phyloP scores from a whole-genome alignment of 2,329 filamentous ascomycete species.

The Penicillium decumbens region DNA sequence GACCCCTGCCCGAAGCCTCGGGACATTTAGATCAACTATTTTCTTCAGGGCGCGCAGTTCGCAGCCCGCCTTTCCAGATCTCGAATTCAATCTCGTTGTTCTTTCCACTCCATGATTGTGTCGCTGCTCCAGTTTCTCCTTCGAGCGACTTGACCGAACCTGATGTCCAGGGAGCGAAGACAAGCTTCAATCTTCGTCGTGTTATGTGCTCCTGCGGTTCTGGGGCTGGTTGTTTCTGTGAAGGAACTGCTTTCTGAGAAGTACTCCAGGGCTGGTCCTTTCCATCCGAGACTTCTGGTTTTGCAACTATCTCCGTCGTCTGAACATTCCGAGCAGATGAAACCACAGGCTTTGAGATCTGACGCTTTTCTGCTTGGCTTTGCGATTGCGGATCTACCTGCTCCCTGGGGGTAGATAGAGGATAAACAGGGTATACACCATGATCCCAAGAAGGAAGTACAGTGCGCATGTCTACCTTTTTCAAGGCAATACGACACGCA shows the following conservation, averaged over 20 bases:
- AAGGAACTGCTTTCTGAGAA: slow-evolving; percentile 33
- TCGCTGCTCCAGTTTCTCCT: slow-evolving; percentile 40
- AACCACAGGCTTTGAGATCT: background rate
- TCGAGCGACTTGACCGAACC: slow-evolving; percentile 45
- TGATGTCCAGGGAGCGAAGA: slow-evolving; percentile 74
- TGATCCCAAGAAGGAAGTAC: slow-evolving; percentile 8
- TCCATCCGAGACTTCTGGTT: background rate
- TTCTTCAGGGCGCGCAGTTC: slow-evolving; percentile 9
- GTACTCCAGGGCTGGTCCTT: slow-evolving; percentile 2
- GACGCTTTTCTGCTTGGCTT: background rate
- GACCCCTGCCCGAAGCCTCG: background rate
- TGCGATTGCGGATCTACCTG: slow-evolving; percentile 1
- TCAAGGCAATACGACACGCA: slow-evolving; percentile 72
- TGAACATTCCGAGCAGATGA: slow-evolving; percentile 4
- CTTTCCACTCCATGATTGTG: background rate
- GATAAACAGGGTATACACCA: slow-evolving; percentile 4
- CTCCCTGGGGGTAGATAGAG: slow-evolving; percentile 3
- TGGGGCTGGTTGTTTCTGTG: background rate
- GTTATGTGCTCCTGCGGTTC: slow-evolving; percentile 31
- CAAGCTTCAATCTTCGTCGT: slow-evolving; percentile 78
- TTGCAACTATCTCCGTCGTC: background rate
- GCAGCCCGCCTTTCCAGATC: slow-evolving; percentile 61
- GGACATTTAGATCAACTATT: background rate
- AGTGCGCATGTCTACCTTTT: slow-evolving; percentile 61
- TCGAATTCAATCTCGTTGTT: slow-evolving; percentile 61